These are phyloP conservation scores for Fusarium protoensiforme DNA, from an alignment of 2,329 filamentous ascomycete species.

Conservation along the genomic window DNA sequence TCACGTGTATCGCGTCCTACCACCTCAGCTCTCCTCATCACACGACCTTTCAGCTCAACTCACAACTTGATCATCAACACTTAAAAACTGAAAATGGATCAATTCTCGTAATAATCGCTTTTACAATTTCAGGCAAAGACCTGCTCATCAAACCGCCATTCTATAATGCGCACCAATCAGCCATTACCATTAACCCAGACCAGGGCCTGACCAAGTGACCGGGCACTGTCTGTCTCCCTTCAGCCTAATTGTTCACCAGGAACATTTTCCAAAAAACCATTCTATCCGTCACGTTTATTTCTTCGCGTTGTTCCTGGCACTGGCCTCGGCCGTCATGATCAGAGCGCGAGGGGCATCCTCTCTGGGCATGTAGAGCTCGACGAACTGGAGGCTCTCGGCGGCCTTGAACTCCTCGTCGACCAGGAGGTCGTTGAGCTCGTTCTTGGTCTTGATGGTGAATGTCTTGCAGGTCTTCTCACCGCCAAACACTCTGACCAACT, in stretches of 20 bases:
- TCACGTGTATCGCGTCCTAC: constrained; percentile 24
- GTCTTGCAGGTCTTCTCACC: constrained; percentile 69
- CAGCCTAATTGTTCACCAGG: constrained; percentile 23
- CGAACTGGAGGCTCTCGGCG: constrained; percentile 70
- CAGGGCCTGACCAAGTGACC: constrained; percentile 8
- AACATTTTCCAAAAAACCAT: constrained; percentile 15
- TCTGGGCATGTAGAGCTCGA: constrained; percentile 84
- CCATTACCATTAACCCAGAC: constrained; percentile 36
- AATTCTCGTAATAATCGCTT: constrained; percentile 19
- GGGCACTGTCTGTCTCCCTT: constrained; percentile 6
- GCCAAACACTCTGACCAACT: constrained; percentile 75
- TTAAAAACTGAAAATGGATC: background rate
- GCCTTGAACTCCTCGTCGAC: constrained; percentile 71
- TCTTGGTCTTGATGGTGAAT: constrained; percentile 75
- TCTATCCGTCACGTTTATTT: constrained; percentile 35
- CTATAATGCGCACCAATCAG: constrained; percentile 32
- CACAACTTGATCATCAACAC: background rate
- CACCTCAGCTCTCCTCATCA: background rate
- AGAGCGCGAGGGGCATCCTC: constrained; percentile 80
- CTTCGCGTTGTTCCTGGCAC: constrained; percentile 73
- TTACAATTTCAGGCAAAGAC: constrained; percentile 32
- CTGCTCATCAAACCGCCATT: constrained; percentile 12
- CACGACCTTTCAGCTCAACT: background rate
- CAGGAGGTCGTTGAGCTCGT: constrained; percentile 74
- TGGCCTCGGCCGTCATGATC: constrained; percentile 76